Evolutionary conservation across 2,329 filamentous ascomycete species (phyloP).

Genomic region (Exophiala alcalophila): DNA sequence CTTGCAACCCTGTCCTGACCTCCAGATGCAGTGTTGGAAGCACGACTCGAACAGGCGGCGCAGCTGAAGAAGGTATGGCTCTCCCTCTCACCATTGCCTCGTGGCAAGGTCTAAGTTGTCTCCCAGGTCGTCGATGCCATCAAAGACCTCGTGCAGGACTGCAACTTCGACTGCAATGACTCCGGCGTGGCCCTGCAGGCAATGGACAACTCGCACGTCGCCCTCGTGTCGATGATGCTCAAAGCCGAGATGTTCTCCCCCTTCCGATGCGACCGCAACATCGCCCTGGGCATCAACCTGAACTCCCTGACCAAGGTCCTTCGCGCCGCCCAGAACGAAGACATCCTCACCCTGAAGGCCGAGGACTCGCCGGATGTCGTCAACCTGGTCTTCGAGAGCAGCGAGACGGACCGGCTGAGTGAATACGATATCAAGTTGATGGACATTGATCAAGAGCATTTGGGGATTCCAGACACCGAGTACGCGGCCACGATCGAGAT

Average conservation of each 20-base stretch:
- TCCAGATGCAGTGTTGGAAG: slow-evolving; percentile 89
- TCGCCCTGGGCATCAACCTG: slow-evolving; percentile 95
- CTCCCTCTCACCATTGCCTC: background rate
- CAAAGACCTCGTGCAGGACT: slow-evolving; percentile 98
- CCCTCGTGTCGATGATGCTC: slow-evolving; percentile 97
- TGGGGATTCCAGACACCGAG: slow-evolving; percentile 98
- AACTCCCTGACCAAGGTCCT: slow-evolving; percentile 96
- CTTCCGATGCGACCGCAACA: slow-evolving; percentile 98
- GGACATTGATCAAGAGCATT: slow-evolving; percentile 99
- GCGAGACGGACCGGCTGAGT: slow-evolving; percentile 82
- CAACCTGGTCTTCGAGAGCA: slow-evolving; percentile 92
- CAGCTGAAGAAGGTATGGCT: slow-evolving; percentile 86
- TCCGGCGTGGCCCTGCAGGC: slow-evolving; percentile 95
- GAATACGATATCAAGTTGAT: slow-evolving; percentile 99
- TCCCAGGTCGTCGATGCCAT: slow-evolving; percentile 91
- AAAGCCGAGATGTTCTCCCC: slow-evolving; percentile 91
- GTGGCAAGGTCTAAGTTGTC: slow-evolving; percentile 3
- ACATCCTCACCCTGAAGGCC: slow-evolving; percentile 93
- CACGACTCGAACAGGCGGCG: slow-evolving; percentile 89
- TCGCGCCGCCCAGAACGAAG: slow-evolving; percentile 88
- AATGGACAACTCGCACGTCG: slow-evolving; percentile 99
- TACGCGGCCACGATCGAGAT: slow-evolving; percentile 88
- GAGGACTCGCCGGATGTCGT: slow-evolving; percentile 95
- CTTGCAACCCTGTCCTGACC: too few relatives aligned
- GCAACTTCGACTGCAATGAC: slow-evolving; percentile 99